Evolutionary conservation across 176 grass and related monocot species (phyloP).

Genomic region (Dendrocalamus sinicus): DNA sequence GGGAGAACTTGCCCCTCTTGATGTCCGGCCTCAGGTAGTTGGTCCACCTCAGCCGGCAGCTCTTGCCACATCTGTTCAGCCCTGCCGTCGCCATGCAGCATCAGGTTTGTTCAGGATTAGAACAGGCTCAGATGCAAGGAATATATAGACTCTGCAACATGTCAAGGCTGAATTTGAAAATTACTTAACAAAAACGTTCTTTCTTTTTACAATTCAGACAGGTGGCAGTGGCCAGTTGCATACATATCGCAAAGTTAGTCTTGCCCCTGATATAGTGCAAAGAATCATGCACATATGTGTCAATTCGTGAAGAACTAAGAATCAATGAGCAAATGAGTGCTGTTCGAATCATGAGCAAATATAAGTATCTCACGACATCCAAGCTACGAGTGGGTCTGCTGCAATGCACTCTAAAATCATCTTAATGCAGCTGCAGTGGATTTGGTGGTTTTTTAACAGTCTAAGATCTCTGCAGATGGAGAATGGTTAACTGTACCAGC

Average conservation of each 20-base stretch:
- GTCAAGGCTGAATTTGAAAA: not conserved
- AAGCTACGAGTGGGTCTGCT: not conserved
- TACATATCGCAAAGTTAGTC: not conserved
- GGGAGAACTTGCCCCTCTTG: slow-evolving; percentile 83
- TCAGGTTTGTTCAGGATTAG: not conserved
- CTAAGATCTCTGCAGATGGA: not conserved
- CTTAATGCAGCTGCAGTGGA: not conserved
- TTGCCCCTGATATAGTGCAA: not conserved
- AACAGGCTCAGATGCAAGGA: not conserved
- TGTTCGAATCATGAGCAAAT: not conserved
- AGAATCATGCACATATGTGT: not conserved
- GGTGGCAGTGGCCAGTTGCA: not conserved
- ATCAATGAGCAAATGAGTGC: not conserved
- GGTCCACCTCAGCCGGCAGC: slow-evolving; percentile 87
- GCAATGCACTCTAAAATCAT: not conserved
- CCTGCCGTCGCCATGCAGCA: slow-evolving; percentile 41
- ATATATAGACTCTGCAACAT: not conserved
- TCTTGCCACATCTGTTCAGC: slow-evolving; percentile 84
- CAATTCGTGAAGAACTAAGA: not conserved
- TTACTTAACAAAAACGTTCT: not conserved
- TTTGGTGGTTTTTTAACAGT: not conserved
- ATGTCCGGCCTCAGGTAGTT: slow-evolving; percentile 90
- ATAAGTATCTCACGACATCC: not conserved
- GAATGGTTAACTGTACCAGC: slow-evolving; percentile 52
- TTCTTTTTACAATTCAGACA: no score